Conservation (phyloP, 1,284 basidiomycete species). For the Macrocystidia cucumis region DNA sequence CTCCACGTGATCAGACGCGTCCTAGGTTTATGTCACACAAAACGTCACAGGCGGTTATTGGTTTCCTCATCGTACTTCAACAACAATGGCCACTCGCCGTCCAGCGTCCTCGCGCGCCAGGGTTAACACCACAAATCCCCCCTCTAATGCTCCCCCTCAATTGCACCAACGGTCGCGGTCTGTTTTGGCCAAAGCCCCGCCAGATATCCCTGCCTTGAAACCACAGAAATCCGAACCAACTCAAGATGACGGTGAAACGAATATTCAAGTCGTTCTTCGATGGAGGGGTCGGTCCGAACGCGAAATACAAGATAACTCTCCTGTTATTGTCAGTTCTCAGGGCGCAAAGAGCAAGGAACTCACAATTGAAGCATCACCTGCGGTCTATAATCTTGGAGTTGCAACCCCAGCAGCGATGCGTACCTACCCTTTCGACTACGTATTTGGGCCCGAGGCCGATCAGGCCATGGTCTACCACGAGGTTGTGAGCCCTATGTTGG, state of each 20-base stretch:
- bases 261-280: constrained; percentile 90
- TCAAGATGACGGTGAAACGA: constrained; percentile 49
- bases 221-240: constrained; percentile 8
- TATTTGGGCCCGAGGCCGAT: constrained; percentile 96
- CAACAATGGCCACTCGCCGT: constrained; percentile 51
- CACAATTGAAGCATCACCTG: constrained; percentile 70
- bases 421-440: constrained; percentile 88
- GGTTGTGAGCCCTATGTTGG: constrained; percentile 88
- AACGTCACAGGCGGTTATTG: too few species aligned
- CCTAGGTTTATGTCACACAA: too few species aligned
- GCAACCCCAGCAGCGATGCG: constrained; percentile 63
- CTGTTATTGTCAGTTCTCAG: constrained; percentile 72
- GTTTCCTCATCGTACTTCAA: too few species aligned
- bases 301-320: constrained; percentile 76
- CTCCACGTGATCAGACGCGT: constrained; percentile 28
- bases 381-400: constrained; percentile 56
- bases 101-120: constrained; percentile 35
- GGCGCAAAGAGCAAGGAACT: constrained; percentile 71
- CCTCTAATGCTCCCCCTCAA: constrained; percentile 19
- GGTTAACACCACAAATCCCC: constrained; percentile 15
- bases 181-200: constrained; percentile 23
- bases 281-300: constrained; percentile 78
- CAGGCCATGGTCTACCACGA: constrained; percentile 93
- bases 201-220: constrained; percentile 1
- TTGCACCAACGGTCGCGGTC: constrained; percentile 29